Conservation (phyloP, 257 asterid genomes). For the Nicotiana tomentosiformis region DNA sequence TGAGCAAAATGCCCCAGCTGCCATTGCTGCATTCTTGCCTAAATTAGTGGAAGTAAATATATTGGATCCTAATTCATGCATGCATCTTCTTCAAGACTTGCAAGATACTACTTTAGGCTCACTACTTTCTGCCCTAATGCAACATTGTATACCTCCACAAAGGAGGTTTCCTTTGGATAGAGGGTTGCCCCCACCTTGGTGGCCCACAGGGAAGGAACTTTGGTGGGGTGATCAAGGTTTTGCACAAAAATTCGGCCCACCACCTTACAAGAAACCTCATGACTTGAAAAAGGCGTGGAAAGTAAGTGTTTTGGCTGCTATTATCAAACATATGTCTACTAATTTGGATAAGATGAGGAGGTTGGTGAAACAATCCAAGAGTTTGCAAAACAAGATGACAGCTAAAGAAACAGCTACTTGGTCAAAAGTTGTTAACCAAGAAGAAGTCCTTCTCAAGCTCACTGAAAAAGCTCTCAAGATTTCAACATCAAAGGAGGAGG, state of each 20-base stretch:
- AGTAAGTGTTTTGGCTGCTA: slow-evolving; percentile 44
- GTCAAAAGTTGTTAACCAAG: slow-evolving; percentile 43
- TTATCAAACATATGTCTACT: slow-evolving; percentile 53
- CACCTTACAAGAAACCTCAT: slow-evolving; percentile 64
- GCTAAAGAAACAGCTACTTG: slow-evolving; percentile 47
- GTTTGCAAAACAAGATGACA: slow-evolving; percentile 59
- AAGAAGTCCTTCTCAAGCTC: slow-evolving; percentile 32
- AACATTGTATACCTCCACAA: slow-evolving; percentile 64
- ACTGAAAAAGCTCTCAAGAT: slow-evolving; percentile 25
- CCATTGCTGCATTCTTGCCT: slow-evolving; percentile 38
- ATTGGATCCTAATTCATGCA: slow-evolving; percentile 22
- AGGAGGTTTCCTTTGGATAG: slow-evolving; percentile 48
- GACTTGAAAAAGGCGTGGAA: slow-evolving; percentile 62
- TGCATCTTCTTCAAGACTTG: slow-evolving; percentile 43
- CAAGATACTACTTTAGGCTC: slow-evolving; percentile 66
- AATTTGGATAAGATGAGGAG: slow-evolving; percentile 33
- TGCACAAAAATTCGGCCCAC: slow-evolving; percentile 38
- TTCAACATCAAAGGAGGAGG: slow-evolving; percentile 7
- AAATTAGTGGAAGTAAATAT: slow-evolving; percentile 14
- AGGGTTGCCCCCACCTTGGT: slow-evolving; percentile 70
- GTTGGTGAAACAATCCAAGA: slow-evolving; percentile 49
- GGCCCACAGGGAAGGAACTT: slow-evolving; percentile 54
- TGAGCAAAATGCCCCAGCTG: slow-evolving; percentile 38
- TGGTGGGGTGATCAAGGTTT: slow-evolving; percentile 74
- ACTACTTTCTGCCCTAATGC: slow-evolving; percentile 55